A percentile compares a stretch with the other conserved stretches of the same genome.
Evolutionary conservation across 2,329 filamentous ascomycete species (phyloP).

Genomic region (Paecilomyces sp.): DNA sequence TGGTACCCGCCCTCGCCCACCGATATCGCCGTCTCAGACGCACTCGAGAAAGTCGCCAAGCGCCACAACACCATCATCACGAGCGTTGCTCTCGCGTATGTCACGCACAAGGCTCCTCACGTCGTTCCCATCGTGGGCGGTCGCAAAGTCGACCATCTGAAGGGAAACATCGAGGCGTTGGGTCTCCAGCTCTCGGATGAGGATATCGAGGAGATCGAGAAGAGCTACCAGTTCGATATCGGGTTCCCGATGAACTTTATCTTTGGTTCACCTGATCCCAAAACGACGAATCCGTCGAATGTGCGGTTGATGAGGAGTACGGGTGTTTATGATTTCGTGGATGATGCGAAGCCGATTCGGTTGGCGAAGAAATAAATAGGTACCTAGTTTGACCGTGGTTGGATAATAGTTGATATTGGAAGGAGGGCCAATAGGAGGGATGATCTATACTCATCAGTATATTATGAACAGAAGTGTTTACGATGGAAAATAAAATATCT

Average conservation of each 20-base stretch:
- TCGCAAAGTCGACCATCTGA: conserved; percentile 46
- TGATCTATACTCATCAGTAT: not conserved
- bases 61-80: conserved; percentile 11
- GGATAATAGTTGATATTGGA: too few species aligned
- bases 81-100: conserved; percentile 43
- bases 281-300: not conserved
- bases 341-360: not conserved
- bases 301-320: not conserved
- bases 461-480: too few species aligned
- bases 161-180: conserved; percentile 51
- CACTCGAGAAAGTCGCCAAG: conserved; percentile 11
- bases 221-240: conserved; percentile 45
- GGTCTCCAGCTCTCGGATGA: conserved; percentile 44
- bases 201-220: conserved; percentile 51
- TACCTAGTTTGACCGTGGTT: too few species aligned
- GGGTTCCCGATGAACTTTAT: conserved; percentile 15
- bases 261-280: not conserved
- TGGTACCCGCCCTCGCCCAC: conserved; percentile 6
- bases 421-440: too few species aligned
- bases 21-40: conserved; percentile 13
- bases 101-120: conserved; percentile 46
- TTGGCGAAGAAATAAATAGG: not conserved
- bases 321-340: conserved; percentile 5
- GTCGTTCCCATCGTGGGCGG: conserved; percentile 51
- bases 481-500: too few species aligned